Evolutionary conservation across 495 filamentous ascomycete species (phyloP).

Genomic region (Talaromyces liani): DNA sequence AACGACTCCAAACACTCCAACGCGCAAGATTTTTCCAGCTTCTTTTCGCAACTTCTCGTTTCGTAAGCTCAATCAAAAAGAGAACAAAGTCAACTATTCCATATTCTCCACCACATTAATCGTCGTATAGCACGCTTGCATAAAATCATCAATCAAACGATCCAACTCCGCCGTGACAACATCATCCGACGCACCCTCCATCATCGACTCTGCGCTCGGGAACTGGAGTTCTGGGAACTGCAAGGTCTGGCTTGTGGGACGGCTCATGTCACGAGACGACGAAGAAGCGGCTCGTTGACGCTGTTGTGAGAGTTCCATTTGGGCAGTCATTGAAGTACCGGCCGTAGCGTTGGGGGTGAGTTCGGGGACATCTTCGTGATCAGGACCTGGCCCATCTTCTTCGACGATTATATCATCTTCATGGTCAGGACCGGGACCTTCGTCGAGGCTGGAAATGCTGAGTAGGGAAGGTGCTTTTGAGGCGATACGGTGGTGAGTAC

Average conservation of each 20-base stretch:
- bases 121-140: constrained; percentile 19
- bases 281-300: not conserved
- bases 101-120: constrained; percentile 5
- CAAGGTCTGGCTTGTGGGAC: not conserved
- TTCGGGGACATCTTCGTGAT: constrained; percentile 2
- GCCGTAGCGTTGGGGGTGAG: constrained; percentile 1
- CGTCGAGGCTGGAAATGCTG: constrained; percentile 4
- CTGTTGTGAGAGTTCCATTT: not conserved
- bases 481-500: not conserved
- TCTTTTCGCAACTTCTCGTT: not conserved
- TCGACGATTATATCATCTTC: constrained; percentile 13
- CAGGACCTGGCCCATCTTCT: constrained; percentile 6
- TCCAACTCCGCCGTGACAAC: constrained; percentile 29
- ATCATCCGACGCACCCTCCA: constrained; percentile 25
- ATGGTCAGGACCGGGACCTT: constrained; percentile 38
- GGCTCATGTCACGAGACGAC: not conserved
- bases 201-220: constrained; percentile 27
- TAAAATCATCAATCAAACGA: constrained; percentile 30
- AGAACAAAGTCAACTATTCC: not conserved
- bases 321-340: not conserved
- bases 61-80: not conserved
- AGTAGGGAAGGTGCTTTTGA: not conserved
- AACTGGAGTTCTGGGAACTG: constrained; percentile 23
- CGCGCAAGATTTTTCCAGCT: not conserved
- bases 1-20: not conserved